Percentiles rank a stretch among this genome's conserved stretches.
Conservation (phyloP, 257 asterid genomes). For the Salvia hispanica region DNA sequence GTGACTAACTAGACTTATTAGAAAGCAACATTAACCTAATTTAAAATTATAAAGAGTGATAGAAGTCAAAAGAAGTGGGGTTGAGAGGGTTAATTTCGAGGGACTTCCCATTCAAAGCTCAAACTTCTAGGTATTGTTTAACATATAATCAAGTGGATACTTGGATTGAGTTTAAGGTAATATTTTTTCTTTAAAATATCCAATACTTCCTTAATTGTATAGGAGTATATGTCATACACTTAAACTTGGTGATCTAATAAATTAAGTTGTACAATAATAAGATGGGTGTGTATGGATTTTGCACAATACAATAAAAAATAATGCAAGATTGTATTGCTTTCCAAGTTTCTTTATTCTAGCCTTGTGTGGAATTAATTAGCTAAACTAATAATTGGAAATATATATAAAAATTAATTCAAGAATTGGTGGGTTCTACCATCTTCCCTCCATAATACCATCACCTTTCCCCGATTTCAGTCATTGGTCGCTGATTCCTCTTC, state of each 20-base stretch:
- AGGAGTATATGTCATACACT: background rate
- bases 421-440: background rate
- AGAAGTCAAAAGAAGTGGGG: conserved; percentile 41
- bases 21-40: background rate
- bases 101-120: conserved; percentile 43
- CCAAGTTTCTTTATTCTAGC: background rate
- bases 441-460: conserved; percentile 23
- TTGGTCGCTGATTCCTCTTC: background rate
- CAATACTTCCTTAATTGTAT: background rate
- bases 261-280: too few species aligned
- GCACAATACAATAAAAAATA: background rate
- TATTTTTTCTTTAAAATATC: background rate
- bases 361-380: background rate
- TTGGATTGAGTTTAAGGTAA: background rate
- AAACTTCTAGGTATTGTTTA: conserved; percentile 35
- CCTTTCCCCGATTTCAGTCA: conserved; percentile 30
- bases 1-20: background rate
- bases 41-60: conserved; percentile 16
- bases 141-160: conserved; percentile 36
- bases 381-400: background rate
- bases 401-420: background rate
- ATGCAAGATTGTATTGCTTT: background rate
- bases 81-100: conserved; percentile 35
- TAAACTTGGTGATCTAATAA: too few species aligned
- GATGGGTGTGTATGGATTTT: too few species aligned